Evolutionary conservation across 352 stramenopile genomes (phyloP).

Genomic region (Globisporangium ultimum): DNA sequence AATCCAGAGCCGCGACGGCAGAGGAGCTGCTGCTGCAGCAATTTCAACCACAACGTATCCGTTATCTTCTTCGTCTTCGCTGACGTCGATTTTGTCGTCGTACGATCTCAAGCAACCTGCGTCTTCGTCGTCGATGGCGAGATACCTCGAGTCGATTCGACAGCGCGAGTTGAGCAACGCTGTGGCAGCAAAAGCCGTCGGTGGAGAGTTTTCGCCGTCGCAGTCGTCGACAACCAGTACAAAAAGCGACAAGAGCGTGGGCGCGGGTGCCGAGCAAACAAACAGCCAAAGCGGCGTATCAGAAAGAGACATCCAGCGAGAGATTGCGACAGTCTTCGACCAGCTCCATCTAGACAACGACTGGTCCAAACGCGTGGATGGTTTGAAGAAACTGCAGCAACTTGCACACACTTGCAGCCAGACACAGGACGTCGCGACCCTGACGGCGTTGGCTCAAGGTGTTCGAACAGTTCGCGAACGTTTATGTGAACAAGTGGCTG

Average conservation of each 20-base stretch:
- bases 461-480: conserved; percentile 59
- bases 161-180: conserved; percentile 28
- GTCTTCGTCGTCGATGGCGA: conserved; percentile 51
- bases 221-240: conserved; percentile 38
- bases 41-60: too few relatives aligned
- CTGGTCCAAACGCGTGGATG: conserved; percentile 76
- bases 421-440: conserved; percentile 19
- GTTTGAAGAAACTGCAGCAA: conserved; percentile 59
- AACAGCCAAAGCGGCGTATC: conserved; percentile 24
- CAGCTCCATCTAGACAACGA: conserved; percentile 64
- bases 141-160: conserved; percentile 49
- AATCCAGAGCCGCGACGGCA: conserved; percentile 3
- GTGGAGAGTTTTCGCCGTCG: conserved; percentile 35
- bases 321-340: conserved; percentile 49
- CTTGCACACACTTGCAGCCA: conserved; percentile 42
- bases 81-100: conserved; percentile 46
- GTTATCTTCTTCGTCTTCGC: conserved; percentile 11
- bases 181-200: conserved; percentile 22
- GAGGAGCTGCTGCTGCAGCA: background rate
- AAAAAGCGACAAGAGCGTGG: conserved; percentile 14
- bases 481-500: conserved; percentile 66
- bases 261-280: conserved; percentile 1
- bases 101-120: conserved; percentile 32
- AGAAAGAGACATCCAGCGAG: conserved; percentile 60
- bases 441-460: conserved; percentile 30